Conservation (phyloP, 495 filamentous ascomycete species). For the Niebla homalea region DNA sequence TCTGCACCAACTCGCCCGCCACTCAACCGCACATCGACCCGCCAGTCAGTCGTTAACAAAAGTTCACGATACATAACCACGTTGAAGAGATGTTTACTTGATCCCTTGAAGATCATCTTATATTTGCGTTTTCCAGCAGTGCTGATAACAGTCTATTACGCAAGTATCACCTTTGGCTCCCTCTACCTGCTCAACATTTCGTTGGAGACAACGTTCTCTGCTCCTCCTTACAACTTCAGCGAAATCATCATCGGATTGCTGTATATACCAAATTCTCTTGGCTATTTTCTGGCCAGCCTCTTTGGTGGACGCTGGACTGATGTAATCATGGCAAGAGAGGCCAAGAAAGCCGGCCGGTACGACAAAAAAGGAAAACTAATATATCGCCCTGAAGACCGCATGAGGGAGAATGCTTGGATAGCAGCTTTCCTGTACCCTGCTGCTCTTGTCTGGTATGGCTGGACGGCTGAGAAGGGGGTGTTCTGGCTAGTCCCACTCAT, state of each 20-base stretch:
- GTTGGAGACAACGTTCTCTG: constrained; percentile 61
- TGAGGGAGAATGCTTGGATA: constrained; percentile 81
- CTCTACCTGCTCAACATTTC: constrained; percentile 84
- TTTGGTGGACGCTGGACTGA: constrained; percentile 83
- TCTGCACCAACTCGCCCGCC: constrained; percentile 15
- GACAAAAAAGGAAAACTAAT: constrained; percentile 56
- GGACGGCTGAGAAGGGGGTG: constrained; percentile 44
- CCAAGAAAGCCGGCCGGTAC: constrained; percentile 53
- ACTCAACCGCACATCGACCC: constrained; percentile 48
- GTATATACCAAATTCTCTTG: constrained; percentile 70
- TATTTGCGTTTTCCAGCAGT: constrained; percentile 75
- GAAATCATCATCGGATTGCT: constrained; percentile 63
- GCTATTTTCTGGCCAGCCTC: constrained; percentile 60
- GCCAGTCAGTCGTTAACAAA: constrained; percentile 42
- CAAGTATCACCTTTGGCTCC: constrained; percentile 65
- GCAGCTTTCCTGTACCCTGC: constrained; percentile 62
- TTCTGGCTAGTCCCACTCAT: constrained; percentile 54
- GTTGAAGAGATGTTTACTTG: constrained; percentile 56
- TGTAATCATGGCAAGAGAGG: constrained; percentile 75
- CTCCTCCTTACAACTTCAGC: constrained; percentile 58
- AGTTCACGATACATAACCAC: constrained; percentile 39
- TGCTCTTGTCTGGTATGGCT: constrained; percentile 55
- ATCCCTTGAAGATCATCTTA: constrained; percentile 66
- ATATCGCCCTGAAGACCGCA: constrained; percentile 73
- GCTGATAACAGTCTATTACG: constrained; percentile 65